Evolutionary conservation across 768 basidiomycete genomes (phyloP).

Genomic region (Lentinula detonsa): DNA sequence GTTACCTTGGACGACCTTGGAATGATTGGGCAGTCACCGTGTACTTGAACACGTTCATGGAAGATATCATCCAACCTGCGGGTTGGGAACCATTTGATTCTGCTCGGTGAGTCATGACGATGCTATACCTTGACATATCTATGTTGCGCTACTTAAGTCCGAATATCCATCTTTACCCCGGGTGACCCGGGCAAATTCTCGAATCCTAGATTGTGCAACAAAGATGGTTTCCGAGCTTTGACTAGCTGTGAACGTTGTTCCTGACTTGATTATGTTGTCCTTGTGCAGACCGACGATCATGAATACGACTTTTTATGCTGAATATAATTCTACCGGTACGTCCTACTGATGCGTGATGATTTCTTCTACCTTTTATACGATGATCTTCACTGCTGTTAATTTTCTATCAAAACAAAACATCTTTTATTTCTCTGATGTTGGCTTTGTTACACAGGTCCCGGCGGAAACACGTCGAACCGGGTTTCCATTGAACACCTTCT

Average conservation of each 20-base stretch:
- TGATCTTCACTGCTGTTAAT: background rate
- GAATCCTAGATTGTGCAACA: background rate
- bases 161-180: background rate
- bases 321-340: constrained; percentile 47
- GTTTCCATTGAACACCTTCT: constrained; percentile 43
- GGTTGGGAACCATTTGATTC: constrained; percentile 47
- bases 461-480: constrained; percentile 39
- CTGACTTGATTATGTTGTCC: background rate
- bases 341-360: background rate
- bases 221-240: background rate
- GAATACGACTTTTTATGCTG: constrained; percentile 53
- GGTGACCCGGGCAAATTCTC: background rate
- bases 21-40: constrained; percentile 52
- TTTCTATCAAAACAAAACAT: background rate
- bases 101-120: constrained; percentile 23
- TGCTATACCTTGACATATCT: background rate
- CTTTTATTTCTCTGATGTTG: background rate
- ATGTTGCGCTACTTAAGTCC: background rate
- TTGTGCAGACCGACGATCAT: constrained; percentile 34
- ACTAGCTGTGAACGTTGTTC: background rate
- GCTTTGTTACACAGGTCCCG: constrained; percentile 35
- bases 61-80: constrained; percentile 41
- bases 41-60: constrained; percentile 52
- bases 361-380: background rate
- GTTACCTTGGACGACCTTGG: constrained; percentile 65